Evolutionary conservation across 495 filamentous ascomycete species (phyloP).

Genomic region (Cladorrhinum samala): DNA sequence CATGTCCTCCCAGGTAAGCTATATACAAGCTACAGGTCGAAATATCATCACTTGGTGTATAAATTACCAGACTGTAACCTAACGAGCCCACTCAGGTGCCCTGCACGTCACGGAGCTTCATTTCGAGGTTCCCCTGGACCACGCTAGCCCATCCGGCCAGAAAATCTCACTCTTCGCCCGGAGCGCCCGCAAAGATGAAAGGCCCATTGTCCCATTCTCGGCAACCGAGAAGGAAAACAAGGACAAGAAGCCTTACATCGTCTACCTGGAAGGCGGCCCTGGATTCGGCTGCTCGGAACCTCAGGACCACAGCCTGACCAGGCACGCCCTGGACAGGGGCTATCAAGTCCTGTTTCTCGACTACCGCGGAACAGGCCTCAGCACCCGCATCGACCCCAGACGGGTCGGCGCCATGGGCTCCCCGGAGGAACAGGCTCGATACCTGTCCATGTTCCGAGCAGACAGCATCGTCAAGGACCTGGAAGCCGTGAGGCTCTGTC

Average conservation of each 20-base stretch:
- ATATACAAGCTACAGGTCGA: too few relatives aligned
- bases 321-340: constrained; percentile 67
- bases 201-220: constrained; percentile 43
- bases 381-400: constrained; percentile 65
- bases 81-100: constrained; percentile 48
- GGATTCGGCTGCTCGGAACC: constrained; percentile 69
- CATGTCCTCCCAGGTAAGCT: constrained; percentile 23
- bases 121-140: constrained; percentile 78
- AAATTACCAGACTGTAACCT: too few relatives aligned
- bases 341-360: constrained; percentile 83
- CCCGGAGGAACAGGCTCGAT: constrained; percentile 61
- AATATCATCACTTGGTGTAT: too few relatives aligned
- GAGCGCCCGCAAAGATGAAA: constrained; percentile 57
- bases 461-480: constrained; percentile 85
- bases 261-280: constrained; percentile 69
- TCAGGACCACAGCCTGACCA: constrained; percentile 61
- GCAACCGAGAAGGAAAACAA: constrained; percentile 34
- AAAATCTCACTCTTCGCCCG: constrained; percentile 70
- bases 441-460: constrained; percentile 81
- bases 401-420: constrained; percentile 61
- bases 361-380: constrained; percentile 82
- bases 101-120: constrained; percentile 71
- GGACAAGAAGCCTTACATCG: constrained; percentile 45
- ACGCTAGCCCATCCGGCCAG: constrained; percentile 55
- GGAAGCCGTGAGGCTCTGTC: constrained; percentile 70